Conservation (phyloP, 140 eudicot species). For the Ambrosia hybrid region DNA sequence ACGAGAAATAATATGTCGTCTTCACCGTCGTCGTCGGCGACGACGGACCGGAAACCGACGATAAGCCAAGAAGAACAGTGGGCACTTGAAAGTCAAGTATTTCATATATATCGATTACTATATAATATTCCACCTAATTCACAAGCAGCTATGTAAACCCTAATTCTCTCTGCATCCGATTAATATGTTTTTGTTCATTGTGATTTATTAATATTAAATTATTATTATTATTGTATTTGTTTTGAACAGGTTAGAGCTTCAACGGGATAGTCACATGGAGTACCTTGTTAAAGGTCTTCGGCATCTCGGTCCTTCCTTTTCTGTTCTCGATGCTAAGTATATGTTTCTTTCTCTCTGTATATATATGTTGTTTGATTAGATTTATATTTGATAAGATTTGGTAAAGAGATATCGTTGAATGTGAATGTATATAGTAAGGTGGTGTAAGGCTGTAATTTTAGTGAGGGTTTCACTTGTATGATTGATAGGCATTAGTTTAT, state of each 20-base stretch:
- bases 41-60: slow-evolving; percentile 30
- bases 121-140: slow-evolving; percentile 55
- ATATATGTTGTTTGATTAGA: too few species aligned
- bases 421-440: too few species aligned
- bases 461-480: neutral
- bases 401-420: too few species aligned
- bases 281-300: slow-evolving; percentile 61
- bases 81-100: slow-evolving; percentile 51
- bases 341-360: neutral
- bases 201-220: slow-evolving; percentile 4
- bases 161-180: too few species aligned
- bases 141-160: slow-evolving; percentile 55
- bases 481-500: neutral
- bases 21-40: slow-evolving; percentile 24
- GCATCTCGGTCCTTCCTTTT: slow-evolving; percentile 54
- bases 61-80: slow-evolving; percentile 69
- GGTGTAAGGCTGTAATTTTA: neutral
- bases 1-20: slow-evolving; percentile 19
- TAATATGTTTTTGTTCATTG: slow-evolving; percentile 11
- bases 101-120: slow-evolving; percentile 43
- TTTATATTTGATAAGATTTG: too few species aligned
- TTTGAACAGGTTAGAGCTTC: slow-evolving; percentile 55
- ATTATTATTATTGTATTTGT: slow-evolving; percentile 6
- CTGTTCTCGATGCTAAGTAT: slow-evolving; percentile 70
- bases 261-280: slow-evolving; percentile 54